Conservation (phyloP, 2,329 filamentous ascomycete genomes). For the Aspergillus versicolor region DNA sequence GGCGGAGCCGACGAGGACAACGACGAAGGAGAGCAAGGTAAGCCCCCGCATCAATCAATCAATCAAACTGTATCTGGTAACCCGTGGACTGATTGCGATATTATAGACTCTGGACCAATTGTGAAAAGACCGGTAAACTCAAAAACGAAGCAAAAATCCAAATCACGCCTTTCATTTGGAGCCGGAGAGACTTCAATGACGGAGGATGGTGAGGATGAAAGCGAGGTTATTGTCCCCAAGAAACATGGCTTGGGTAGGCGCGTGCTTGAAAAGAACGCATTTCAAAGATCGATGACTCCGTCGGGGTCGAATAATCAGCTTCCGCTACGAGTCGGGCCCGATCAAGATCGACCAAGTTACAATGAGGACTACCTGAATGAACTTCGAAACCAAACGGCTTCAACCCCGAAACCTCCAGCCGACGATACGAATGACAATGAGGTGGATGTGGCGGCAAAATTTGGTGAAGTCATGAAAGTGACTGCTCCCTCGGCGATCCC, state of each 20-base stretch:
- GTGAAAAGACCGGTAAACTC: slow-evolving; percentile 53
- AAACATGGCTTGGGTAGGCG: slow-evolving; percentile 59
- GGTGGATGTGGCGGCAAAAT: slow-evolving; percentile 51
- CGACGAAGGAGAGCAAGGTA: slow-evolving; percentile 41
- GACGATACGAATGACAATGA: slow-evolving; percentile 52
- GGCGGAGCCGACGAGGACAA: slow-evolving; percentile 64
- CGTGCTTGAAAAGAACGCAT: slow-evolving; percentile 66
- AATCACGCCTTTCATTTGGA: slow-evolving; percentile 75
- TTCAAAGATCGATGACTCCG: slow-evolving; percentile 54
- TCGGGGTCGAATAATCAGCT: slow-evolving; percentile 52
- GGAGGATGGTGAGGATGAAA: slow-evolving; percentile 55
- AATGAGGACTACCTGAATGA: slow-evolving; percentile 84
- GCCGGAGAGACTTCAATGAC: slow-evolving; percentile 56
- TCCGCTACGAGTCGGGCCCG: slow-evolving; percentile 58
- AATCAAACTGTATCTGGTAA: not conserved
- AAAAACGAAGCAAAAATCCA: slow-evolving; percentile 68
- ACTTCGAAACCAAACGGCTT: slow-evolving; percentile 80
- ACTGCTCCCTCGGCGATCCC: slow-evolving; percentile 58
- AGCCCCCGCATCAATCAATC: slow-evolving; percentile 21
- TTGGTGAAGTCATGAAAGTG: slow-evolving; percentile 42
- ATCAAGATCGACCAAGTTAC: slow-evolving; percentile 74
- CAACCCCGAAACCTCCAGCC: slow-evolving; percentile 62
- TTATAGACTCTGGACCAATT: slow-evolving; percentile 46
- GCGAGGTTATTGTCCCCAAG: slow-evolving; percentile 61
- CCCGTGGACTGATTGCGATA: slow-evolving; percentile 20